A percentile compares a stretch with the other conserved stretches of the same genome.
phyloP scores from a whole-genome alignment of 164 flowering plant genomes.

The Buxus sempervirens region DNA sequence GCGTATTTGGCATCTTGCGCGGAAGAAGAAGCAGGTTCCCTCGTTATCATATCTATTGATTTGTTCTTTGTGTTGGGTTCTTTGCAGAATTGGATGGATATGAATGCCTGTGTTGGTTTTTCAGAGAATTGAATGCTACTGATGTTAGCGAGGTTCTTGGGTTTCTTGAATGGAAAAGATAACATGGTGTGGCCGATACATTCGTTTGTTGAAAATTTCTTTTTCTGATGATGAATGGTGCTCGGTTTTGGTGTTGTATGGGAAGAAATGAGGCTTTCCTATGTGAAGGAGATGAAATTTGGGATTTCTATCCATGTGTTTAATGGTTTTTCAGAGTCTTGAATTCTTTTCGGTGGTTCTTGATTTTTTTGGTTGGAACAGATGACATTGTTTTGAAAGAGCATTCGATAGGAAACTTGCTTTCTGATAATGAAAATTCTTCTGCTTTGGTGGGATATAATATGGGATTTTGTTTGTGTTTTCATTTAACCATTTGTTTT shows the following conservation, averaged over 20 bases:
- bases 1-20: conserved; percentile 97
- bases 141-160: no score
- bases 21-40: conserved; percentile 73
- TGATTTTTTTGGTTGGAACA: background rate
- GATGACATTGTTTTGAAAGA: no score
- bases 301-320: no score
- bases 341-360: no score
- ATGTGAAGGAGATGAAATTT: no score
- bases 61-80: background rate
- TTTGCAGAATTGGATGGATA: background rate
- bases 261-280: no score
- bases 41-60: background rate
- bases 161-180: background rate
- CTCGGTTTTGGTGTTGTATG: no score
- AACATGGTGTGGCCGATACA: background rate
- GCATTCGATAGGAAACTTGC: background rate
- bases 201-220: background rate
- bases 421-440: no score
- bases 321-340: no score
- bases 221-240: no score
- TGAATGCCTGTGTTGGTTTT: background rate
- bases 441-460: background rate
- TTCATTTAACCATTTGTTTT: no score
- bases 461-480: no score
- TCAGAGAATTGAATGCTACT: background rate